These are phyloP conservation scores for Phytophthora boehmeriae DNA, from an alignment of 352 stramenopile species.

Conservation along the genomic window DNA sequence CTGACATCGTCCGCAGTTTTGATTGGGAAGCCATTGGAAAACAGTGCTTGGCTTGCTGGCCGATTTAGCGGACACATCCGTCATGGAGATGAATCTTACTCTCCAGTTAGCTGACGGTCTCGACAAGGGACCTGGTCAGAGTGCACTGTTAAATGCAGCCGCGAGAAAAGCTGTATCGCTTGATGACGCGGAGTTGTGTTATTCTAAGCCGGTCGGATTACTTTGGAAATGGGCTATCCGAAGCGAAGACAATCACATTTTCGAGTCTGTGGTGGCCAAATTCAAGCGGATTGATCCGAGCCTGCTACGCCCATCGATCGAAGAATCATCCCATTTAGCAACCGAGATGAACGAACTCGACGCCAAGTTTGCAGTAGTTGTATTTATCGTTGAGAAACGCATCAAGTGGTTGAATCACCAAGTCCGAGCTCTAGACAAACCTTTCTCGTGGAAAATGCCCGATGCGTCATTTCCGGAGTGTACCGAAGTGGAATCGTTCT, in stretches of 20 bases:
- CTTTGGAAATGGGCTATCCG: constrained; percentile 12
- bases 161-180: neutral
- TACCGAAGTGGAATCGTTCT: constrained; percentile 19
- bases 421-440: constrained; percentile 6
- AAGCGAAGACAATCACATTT: neutral
- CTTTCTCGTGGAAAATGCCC: constrained; percentile 30
- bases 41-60: neutral
- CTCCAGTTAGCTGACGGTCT: constrained; percentile 5
- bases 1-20: constrained; percentile 3
- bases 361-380: neutral
- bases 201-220: neutral
- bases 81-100: constrained; percentile 3
- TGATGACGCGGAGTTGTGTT: neutral
- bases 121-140: neutral
- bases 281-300: neutral
- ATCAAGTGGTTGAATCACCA: constrained; percentile 18
- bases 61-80: neutral
- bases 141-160: constrained; percentile 1
- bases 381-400: neutral
- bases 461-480: constrained; percentile 5
- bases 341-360: neutral
- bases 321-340: neutral
- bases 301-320: neutral
- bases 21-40: constrained; percentile 13
- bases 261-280: neutral